Conservation (phyloP, 2,329 filamentous ascomycete genomes). For the Sclerotinia spermophila region DNA sequence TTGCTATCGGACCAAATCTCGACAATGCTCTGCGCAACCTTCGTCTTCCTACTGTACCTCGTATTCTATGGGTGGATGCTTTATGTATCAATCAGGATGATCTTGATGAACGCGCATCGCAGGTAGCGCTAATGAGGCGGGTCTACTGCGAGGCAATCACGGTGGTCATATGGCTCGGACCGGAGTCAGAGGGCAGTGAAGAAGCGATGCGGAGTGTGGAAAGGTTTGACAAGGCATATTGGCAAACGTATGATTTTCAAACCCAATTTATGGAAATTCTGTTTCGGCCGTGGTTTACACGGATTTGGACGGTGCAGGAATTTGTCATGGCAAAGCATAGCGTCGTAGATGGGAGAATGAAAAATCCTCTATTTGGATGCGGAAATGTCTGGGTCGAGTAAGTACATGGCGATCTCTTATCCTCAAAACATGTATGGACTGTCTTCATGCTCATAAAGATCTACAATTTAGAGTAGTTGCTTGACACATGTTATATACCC, state of each 20-base stretch:
- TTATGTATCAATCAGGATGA: conserved; percentile 27
- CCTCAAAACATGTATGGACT: no score
- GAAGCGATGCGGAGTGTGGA: conserved; percentile 10
- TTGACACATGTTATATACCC: no score
- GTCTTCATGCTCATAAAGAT: no score
- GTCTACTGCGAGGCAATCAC: conserved; percentile 25
- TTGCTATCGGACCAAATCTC: conserved; percentile 17
- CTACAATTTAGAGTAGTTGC: no score
- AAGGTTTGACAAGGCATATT: not conserved
- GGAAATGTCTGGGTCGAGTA: conserved; percentile 10
- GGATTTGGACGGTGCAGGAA: conserved; percentile 23
- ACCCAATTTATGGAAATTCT: conserved; percentile 5
- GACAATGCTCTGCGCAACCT: conserved; percentile 17
- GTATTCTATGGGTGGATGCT: conserved; percentile 21
- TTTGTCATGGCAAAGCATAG: conserved; percentile 9
- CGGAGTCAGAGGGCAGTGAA: conserved; percentile 1
- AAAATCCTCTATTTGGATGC: conserved; percentile 12
- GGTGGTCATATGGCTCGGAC: conserved; percentile 18
- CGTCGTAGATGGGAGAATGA: conserved; percentile 7
- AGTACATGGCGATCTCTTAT: not conserved
- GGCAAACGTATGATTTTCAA: conserved; percentile 2
- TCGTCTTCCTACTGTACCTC: not conserved
- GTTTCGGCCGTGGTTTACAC: conserved; percentile 19
- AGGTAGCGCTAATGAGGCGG: conserved; percentile 27
- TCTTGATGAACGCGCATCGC: conserved; percentile 22